Evolutionary conservation across 352 stramenopile genomes (phyloP).

Genomic region (Aphanomyces stellatus): DNA sequence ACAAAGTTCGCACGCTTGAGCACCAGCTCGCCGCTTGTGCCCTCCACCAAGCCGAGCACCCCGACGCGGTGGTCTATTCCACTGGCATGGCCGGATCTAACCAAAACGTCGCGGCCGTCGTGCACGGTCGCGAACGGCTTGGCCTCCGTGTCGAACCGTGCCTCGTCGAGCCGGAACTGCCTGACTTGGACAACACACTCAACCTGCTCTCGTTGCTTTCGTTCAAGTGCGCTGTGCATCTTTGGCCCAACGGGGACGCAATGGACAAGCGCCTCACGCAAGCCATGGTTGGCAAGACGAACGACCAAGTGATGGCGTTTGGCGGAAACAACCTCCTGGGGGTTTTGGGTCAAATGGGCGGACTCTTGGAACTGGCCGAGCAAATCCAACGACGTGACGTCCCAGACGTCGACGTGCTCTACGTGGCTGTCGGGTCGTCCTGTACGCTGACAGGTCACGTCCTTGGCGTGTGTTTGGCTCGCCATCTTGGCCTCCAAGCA

Average conservation of each 20-base stretch:
- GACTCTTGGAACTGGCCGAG: constrained; percentile 16
- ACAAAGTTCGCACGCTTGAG: constrained; percentile 19
- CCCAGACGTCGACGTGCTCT: constrained; percentile 16
- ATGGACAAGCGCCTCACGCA: not conserved
- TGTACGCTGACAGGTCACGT: constrained; percentile 19
- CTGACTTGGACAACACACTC: constrained; percentile 21
- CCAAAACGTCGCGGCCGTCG: constrained; percentile 10
- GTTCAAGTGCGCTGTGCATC: not conserved
- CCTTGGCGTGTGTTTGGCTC: constrained; percentile 1
- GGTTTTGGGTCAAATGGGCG: constrained; percentile 19
- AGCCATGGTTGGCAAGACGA: not conserved
- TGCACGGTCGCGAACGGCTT: constrained; percentile 4
- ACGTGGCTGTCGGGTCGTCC: not conserved
- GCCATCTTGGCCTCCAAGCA: not conserved
- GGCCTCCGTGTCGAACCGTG: not conserved
- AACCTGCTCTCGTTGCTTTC: constrained; percentile 14
- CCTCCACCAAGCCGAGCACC: not conserved
- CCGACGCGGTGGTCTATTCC: not conserved
- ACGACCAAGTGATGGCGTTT: not conserved
- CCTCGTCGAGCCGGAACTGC: not conserved
- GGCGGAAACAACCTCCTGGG: constrained; percentile 17
- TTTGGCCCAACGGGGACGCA: not conserved
- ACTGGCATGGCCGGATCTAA: constrained; percentile 14
- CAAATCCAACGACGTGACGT: constrained; percentile 11
- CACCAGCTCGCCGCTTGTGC: constrained; percentile 12